Conservation (phyloP, 78 protist genomes). For the Dictyostelium citrinum region DNA sequence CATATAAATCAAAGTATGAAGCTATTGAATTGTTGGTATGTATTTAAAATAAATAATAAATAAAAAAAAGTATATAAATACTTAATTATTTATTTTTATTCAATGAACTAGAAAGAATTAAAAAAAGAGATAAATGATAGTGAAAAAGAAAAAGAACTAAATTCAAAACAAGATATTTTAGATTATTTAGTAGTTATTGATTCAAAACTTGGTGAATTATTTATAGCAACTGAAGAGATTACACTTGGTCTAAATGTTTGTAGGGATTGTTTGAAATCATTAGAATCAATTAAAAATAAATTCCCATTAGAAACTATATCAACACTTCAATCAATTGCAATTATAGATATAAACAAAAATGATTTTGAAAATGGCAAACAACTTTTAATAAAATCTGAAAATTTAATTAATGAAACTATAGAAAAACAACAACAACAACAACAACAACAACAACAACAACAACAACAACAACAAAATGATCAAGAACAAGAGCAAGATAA, state of each 20-base stretch:
- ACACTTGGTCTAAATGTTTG: not conserved
- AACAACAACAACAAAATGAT: not conserved
- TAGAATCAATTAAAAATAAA: not conserved
- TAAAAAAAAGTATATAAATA: not conserved
- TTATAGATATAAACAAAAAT: not conserved
- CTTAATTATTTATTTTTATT: not conserved
- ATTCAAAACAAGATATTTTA: not conserved
- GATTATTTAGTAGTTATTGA: not conserved
- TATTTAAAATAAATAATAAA: not conserved
- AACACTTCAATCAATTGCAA: not conserved
- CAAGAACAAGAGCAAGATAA: no score
- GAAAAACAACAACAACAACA: not conserved
- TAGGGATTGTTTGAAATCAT: not conserved
- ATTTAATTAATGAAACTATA: not conserved
- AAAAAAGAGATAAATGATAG: not conserved
- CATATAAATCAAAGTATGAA: conserved; percentile 27
- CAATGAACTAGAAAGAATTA: not conserved
- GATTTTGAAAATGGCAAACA: not conserved
- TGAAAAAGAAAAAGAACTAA: not conserved
- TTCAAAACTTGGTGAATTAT: conserved; percentile 1
- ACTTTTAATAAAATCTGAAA: not conserved
- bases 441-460: not conserved
- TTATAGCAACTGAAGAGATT: conserved; percentile 1
- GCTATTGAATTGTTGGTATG: conserved; percentile 12
- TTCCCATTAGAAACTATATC: not conserved